Evolutionary conservation across 2,329 filamentous ascomycete species (phyloP).

Genomic region (Microdochium nivale): DNA sequence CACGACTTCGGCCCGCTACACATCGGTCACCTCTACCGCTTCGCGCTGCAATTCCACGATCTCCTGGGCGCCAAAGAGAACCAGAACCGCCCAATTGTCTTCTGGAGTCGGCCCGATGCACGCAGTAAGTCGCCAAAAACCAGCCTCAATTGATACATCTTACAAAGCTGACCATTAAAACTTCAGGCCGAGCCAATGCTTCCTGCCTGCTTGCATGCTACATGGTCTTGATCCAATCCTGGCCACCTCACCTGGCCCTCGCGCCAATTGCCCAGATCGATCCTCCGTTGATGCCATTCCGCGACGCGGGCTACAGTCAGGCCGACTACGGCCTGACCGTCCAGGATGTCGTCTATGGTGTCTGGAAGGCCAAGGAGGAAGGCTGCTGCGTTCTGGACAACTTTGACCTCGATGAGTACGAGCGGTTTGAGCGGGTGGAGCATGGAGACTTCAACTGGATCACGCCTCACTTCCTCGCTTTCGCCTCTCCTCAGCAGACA

Average conservation of each 20-base stretch:
- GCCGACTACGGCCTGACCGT: constrained; percentile 94
- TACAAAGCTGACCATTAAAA: constrained; percentile 12
- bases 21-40: constrained; percentile 94
- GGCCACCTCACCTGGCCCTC: constrained; percentile 91
- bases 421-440: constrained; percentile 89
- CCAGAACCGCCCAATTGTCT: constrained; percentile 82
- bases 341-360: constrained; percentile 95
- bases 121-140: constrained; percentile 55
- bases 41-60: constrained; percentile 92
- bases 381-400: constrained; percentile 84
- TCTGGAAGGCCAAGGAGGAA: constrained; percentile 98
- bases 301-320: constrained; percentile 96
- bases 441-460: constrained; percentile 99
- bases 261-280: constrained; percentile 95
- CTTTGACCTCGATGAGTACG: constrained; percentile 95
- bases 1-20: constrained; percentile 97
- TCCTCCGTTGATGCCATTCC: constrained; percentile 96
- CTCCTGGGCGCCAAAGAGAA: constrained; percentile 88
- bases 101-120: constrained; percentile 89
- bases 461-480: constrained; percentile 88
- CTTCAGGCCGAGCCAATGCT: constrained; percentile 75
- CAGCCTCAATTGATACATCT: not conserved
- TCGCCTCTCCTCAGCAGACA: constrained; percentile 84
- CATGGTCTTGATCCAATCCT: constrained; percentile 97
- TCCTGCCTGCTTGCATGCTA: constrained; percentile 94